Evolutionary conservation across 2,329 filamentous ascomycete species (phyloP).

Genomic region (Botryosphaeria dothidea): DNA sequence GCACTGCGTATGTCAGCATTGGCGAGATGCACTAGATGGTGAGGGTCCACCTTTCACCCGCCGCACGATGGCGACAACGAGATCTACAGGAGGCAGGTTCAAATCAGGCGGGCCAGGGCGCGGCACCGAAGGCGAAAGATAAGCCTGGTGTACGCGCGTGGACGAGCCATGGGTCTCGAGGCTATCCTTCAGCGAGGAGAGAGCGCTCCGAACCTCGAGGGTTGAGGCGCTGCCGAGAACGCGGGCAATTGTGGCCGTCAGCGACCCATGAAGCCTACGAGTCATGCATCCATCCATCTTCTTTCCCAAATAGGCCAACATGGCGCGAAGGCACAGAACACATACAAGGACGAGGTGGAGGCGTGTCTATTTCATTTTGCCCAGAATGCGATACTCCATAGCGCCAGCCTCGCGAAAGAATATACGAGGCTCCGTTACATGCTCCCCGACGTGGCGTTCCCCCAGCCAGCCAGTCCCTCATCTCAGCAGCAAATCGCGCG

Average conservation of each 20-base stretch:
- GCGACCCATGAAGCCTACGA: background rate
- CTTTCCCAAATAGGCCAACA: background rate
- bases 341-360: no score
- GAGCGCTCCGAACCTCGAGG: conserved; percentile 34
- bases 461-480: background rate
- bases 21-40: background rate
- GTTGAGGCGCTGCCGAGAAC: conserved; percentile 25
- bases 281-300: background rate
- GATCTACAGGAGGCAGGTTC: conserved; percentile 34
- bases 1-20: background rate
- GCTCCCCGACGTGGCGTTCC: background rate
- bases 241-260: conserved; percentile 24
- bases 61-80: conserved; percentile 29
- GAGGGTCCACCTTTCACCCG: conserved; percentile 31
- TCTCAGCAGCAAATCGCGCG: background rate
- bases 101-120: conserved; percentile 17
- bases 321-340: background rate
- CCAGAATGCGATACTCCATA: background rate
- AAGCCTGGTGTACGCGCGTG: conserved; percentile 24
- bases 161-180: conserved; percentile 26
- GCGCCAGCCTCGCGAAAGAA: no score
- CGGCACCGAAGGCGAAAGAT: background rate
- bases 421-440: background rate
- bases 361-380: no score
- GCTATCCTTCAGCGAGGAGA: conserved; percentile 35